These are phyloP conservation scores for Linderniella brevidens DNA, from an alignment of 257 asterid species.

Conservation along the genomic window DNA sequence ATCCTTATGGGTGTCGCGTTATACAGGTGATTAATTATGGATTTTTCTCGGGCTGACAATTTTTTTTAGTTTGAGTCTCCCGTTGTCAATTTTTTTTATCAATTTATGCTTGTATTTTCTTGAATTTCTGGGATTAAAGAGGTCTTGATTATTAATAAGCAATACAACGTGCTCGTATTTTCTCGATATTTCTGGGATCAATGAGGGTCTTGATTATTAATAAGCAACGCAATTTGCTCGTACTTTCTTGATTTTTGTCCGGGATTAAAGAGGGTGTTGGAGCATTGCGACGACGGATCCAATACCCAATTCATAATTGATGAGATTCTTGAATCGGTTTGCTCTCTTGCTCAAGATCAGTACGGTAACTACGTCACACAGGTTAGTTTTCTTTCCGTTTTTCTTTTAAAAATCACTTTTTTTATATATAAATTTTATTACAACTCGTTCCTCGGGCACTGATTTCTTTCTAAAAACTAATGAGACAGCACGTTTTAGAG, in stretches of 20 bases:
- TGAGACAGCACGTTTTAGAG: conserved; percentile 30
- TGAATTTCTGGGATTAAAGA: too few relatives aligned
- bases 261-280: conserved; percentile 45
- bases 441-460: neutral
- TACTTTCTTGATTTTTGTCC: conserved; percentile 1
- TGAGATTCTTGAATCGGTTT: conserved; percentile 46
- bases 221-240: neutral
- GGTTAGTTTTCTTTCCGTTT: conserved; percentile 13
- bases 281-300: conserved; percentile 36
- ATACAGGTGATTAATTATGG: conserved; percentile 30
- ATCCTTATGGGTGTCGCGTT: conserved; percentile 70
- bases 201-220: neutral
- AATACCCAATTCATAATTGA: conserved; percentile 43
- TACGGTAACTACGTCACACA: conserved; percentile 59
- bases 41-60: too few relatives aligned
- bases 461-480: neutral
- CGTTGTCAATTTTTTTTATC: too few relatives aligned
- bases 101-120: too few relatives aligned
- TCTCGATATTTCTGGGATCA: too few relatives aligned
- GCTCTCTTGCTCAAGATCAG: conserved; percentile 54
- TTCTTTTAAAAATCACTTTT: neutral
- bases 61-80: too few relatives aligned
- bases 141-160: too few relatives aligned
- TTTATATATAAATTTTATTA: too few relatives aligned
- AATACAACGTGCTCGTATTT: too few relatives aligned